Base-by-base conservation (phyloP, 2,329 filamentous ascomycete genomes). In the Cladobotryum mycophilum region DNA sequence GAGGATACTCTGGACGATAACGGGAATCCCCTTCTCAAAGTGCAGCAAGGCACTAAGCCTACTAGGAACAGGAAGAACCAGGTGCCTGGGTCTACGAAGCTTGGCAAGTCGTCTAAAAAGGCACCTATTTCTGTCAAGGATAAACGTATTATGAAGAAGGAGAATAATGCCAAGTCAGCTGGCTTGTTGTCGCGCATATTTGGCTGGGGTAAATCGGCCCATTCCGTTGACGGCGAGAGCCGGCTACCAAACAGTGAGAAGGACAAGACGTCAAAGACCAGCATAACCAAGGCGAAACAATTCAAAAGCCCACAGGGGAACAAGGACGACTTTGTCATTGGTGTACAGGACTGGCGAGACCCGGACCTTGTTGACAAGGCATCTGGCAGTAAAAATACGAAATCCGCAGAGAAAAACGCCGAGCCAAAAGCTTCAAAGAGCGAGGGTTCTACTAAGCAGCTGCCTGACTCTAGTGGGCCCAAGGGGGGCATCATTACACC, bases 261-360 rank as follows among this genome's bases (percentile, higher is more conserved):
- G 43, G 73, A 74, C 54, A 70, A 59, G 47, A 56, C 60, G 46
- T 66, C 71, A 55, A 73, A 61, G 67, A 76, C 62, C 63, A 72
- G 66, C 47, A 61, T 65, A 51, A 48, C 60, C 40, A 61, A 62
- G 51, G 51, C 56, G 43, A 63, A 58, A n/a, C 51, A 45, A 8
- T 49, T 63, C 2, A 37, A 44, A 13, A 43, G 47, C 20, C 47
- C 52, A 13, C 53, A 55, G 38, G 6, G 52, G 14, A 35, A 46
- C 11, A 35, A 52, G 67, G 72, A 43, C 64, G 80, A 78, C 51
- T 92, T 91, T 63, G 78, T 87, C 41, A 91, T 92, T 60, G 88
- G 88, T n/a, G 82, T 90, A 12, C 86, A 93, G 57, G 88, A 93
- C 63, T 92, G 88, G 88, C 80, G 88, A 57, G 88, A 93, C 64